phyloP scores from a whole-genome alignment of 352 stramenopile species.

The Globisporangium solare region DNA sequence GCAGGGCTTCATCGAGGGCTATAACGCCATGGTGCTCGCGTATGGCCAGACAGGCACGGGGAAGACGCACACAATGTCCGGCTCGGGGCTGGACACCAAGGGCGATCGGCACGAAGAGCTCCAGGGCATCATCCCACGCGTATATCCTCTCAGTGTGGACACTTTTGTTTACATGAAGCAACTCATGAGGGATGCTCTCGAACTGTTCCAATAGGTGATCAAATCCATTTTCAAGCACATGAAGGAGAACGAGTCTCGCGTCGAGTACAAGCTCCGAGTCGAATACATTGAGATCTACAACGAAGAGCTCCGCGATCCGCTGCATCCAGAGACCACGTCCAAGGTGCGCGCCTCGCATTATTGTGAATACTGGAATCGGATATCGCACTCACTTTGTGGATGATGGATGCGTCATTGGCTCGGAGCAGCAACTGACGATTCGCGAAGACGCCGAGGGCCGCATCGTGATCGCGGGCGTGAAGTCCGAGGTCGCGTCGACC shows the following conservation, averaged over 20 bases:
- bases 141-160: conserved; percentile 21
- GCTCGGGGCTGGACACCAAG: conserved; percentile 41
- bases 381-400: background rate
- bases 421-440: conserved; percentile 51
- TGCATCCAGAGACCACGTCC: conserved; percentile 77
- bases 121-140: conserved; percentile 84
- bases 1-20: conserved; percentile 74
- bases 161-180: conserved; percentile 1
- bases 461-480: conserved; percentile 79
- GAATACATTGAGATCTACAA: conserved; percentile 99
- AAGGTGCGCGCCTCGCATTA: conserved; percentile 31
- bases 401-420: conserved; percentile 3
- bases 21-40: conserved; percentile 80
- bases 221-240: conserved; percentile 72
- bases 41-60: conserved; percentile 88
- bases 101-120: conserved; percentile 55
- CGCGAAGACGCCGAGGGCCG: conserved; percentile 75
- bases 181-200: background rate
- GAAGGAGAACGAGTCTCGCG: conserved; percentile 26
- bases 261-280: conserved; percentile 88
- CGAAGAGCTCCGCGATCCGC: conserved; percentile 94
- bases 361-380: background rate
- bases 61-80: conserved; percentile 96
- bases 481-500: conserved; percentile 68
- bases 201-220: conserved; percentile 31